Conservation (phyloP, 352 stramenopile genomes). For the Globisporangium cederbergense region DNA sequence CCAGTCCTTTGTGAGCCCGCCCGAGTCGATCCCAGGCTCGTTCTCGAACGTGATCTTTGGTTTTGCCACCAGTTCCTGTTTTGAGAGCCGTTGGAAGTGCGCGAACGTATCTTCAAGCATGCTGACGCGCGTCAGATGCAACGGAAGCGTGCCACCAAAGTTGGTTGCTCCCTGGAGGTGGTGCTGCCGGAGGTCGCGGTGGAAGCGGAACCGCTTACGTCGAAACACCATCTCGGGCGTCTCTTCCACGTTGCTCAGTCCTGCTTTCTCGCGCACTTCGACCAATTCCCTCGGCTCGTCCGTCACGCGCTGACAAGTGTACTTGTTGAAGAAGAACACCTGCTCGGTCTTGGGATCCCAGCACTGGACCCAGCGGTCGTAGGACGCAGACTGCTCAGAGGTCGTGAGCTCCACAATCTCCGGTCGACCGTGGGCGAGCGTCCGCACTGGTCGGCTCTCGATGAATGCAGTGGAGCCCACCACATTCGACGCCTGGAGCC, state of each 20-base stretch:
- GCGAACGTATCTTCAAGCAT: conserved; percentile 72
- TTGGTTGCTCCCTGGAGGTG: conserved; percentile 25
- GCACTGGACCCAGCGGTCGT: conserved; percentile 81
- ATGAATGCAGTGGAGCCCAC: conserved; percentile 59
- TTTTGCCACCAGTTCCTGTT: conserved; percentile 57
- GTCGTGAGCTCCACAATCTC: conserved; percentile 67
- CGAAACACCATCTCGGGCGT: conserved; percentile 79
- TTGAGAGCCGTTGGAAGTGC: conserved; percentile 44
- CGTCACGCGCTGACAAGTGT: conserved; percentile 63
- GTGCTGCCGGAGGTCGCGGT: conserved; percentile 58
- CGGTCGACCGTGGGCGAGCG: conserved; percentile 47
- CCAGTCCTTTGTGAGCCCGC: conserved; percentile 89
- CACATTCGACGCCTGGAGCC: conserved; percentile 64
- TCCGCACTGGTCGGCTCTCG: conserved; percentile 59
- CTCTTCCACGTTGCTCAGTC: conserved; percentile 47
- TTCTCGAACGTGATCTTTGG: conserved; percentile 79
- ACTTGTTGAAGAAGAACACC: conserved; percentile 90
- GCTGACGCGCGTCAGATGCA: conserved; percentile 47
- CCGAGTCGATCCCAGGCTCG: conserved; percentile 85
- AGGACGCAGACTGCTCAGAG: conserved; percentile 28
- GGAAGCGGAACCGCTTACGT: conserved; percentile 84
- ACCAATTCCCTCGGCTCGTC: conserved; percentile 53
- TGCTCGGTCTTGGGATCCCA: conserved; percentile 84
- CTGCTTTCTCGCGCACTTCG: conserved; percentile 35
- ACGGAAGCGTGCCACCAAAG: conserved; percentile 33